Evolutionary conservation across 148 eudicot species (phyloP).

Genomic region (Mesembryanthemum crystallinum): DNA sequence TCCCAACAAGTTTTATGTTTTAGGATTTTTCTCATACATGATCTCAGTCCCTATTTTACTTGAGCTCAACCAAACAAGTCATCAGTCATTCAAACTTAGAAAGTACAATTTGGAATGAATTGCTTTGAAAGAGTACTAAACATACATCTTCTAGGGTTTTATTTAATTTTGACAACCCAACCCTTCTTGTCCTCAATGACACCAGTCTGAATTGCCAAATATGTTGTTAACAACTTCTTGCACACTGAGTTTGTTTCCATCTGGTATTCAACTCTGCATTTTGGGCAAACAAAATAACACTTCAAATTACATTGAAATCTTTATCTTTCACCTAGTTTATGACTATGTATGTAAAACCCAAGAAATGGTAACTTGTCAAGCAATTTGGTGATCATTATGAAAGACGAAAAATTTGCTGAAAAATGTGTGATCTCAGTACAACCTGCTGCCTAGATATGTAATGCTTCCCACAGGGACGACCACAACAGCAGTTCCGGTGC

Average conservation of each 20-base stretch:
- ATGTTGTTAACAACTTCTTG: conserved; percentile 34
- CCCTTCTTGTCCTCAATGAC: conserved; percentile 59
- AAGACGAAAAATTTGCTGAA: too few species aligned
- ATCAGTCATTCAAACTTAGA: too few species aligned
- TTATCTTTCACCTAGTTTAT: background rate
- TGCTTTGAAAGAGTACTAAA: too few species aligned
- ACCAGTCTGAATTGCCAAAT: conserved; percentile 53
- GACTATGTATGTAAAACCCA: background rate
- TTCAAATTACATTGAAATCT: background rate
- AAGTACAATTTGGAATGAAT: too few species aligned
- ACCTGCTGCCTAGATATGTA: conserved; percentile 64
- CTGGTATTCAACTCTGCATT: conserved; percentile 53
- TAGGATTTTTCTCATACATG: too few species aligned
- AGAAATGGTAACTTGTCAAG: background rate
- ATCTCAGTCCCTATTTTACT: too few species aligned
- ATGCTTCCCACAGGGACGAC: conserved; percentile 68
- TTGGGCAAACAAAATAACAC: background rate
- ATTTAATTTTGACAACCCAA: conserved; percentile 53
- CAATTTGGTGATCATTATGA: background rate
- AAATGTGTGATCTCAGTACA: background rate
- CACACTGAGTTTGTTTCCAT: conserved; percentile 28
- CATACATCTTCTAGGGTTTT: too few species aligned
- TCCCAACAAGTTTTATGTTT: too few species aligned
- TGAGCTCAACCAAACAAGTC: too few species aligned
- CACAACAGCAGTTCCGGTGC: conserved; percentile 82